These are phyloP conservation scores for Lactarius sanguifluus DNA, from an alignment of 768 basidiomycete genomes.

Conservation along the genomic window DNA sequence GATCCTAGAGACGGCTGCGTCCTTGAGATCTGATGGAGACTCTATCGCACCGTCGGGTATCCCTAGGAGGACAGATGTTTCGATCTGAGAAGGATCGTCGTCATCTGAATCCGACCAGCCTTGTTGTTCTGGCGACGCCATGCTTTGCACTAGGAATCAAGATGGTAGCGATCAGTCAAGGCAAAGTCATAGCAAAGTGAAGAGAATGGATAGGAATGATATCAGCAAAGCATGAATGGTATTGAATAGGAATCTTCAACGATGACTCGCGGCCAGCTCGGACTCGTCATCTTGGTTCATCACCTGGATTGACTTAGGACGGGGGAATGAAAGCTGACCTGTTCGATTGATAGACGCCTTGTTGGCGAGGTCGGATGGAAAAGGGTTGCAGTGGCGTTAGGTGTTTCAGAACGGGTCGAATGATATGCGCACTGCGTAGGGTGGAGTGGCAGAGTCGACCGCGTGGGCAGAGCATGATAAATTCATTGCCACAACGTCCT, in stretches of 20 bases:
- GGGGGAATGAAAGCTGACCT: slow-evolving; percentile 10
- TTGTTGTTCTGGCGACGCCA: slow-evolving; percentile 49
- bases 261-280: slow-evolving; percentile 64
- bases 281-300: slow-evolving; percentile 81
- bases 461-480: not conserved
- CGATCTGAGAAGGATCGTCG: slow-evolving; percentile 52
- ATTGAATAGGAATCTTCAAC: slow-evolving; percentile 66
- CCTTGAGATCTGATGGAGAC: slow-evolving; percentile 55
- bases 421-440: not conserved
- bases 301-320: slow-evolving; percentile 14
- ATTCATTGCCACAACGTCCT: not conserved
- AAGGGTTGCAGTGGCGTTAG: not conserved
- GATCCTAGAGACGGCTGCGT: slow-evolving; percentile 85
- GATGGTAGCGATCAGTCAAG: slow-evolving; percentile 28
- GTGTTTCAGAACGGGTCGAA: not conserved
- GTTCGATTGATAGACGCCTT: slow-evolving; percentile 13
- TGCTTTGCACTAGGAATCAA: slow-evolving; percentile 29
- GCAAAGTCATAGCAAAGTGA: slow-evolving; percentile 11
- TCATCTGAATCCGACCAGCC: slow-evolving; percentile 85
- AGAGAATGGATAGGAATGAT: slow-evolving; percentile 31
- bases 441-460: not conserved
- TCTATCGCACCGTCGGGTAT: slow-evolving; percentile 75
- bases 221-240: slow-evolving; percentile 97
- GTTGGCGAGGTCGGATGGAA: not conserved
- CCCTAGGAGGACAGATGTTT: slow-evolving; percentile 76